Conservation (phyloP, 2,329 filamentous ascomycete species). For the Nigrospora oryzae region DNA sequence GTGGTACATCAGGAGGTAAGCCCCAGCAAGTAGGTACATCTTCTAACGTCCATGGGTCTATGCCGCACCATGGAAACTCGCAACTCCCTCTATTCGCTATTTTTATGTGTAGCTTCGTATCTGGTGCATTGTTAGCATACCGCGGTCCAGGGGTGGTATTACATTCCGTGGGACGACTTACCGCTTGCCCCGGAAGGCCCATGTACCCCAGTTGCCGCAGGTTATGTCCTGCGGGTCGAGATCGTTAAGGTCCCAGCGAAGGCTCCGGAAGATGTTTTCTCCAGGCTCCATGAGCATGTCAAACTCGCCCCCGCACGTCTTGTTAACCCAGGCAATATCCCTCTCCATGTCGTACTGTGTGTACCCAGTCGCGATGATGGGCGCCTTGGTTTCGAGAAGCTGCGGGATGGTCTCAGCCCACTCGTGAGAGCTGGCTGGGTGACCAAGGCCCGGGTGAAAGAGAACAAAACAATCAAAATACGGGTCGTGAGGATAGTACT, state of each 20-base stretch:
- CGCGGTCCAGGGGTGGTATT: background rate
- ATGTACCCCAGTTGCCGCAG: slow-evolving; percentile 94
- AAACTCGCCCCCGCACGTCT: slow-evolving; percentile 82
- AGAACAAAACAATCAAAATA: slow-evolving; percentile 98
- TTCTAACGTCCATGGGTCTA: too few relatives aligned
- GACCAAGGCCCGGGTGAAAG: slow-evolving; percentile 93
- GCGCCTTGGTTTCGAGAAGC: slow-evolving; percentile 89
- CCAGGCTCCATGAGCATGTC: slow-evolving; percentile 86
- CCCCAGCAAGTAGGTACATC: too few relatives aligned
- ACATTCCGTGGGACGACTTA: slow-evolving; percentile 33
- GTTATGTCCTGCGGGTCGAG: slow-evolving; percentile 88
- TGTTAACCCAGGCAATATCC: slow-evolving; percentile 82
- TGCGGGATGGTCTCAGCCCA: slow-evolving; percentile 88
- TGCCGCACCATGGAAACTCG: too few relatives aligned
- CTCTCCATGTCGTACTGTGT: slow-evolving; percentile 92
- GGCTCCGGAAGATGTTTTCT: slow-evolving; percentile 87
- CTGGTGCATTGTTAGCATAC: slow-evolving; percentile 28
- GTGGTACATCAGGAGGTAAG: too few relatives aligned
- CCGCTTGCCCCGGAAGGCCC: slow-evolving; percentile 96
- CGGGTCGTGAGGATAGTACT: slow-evolving; percentile 91
- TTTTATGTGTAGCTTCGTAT: slow-evolving; percentile 56
- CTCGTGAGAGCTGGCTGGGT: slow-evolving; percentile 86
- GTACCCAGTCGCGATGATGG: slow-evolving; percentile 91
- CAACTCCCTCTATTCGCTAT: slow-evolving; percentile 16
- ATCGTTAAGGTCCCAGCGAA: slow-evolving; percentile 96